Evolutionary conservation across 2,329 filamentous ascomycete species (phyloP).

Genomic region (Trichophyton mentagrophytes): DNA sequence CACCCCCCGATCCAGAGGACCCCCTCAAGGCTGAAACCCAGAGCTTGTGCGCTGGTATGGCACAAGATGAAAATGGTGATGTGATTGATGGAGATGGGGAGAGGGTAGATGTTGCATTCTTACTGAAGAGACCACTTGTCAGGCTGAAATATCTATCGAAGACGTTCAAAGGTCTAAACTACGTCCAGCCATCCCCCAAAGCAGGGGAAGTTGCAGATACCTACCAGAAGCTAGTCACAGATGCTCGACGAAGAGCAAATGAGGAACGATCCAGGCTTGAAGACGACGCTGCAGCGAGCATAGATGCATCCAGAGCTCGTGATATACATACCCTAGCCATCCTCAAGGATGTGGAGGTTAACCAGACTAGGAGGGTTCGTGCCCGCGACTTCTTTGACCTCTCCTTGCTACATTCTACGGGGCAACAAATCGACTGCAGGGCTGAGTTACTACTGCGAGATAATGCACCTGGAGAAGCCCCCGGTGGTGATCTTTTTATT

Average conservation of each 20-base stretch:
- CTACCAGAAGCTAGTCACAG: conserved; percentile 62
- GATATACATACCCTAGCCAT: conserved; percentile 66
- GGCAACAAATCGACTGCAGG: conserved; percentile 77
- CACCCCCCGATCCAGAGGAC: conserved; percentile 58
- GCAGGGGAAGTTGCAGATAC: conserved; percentile 46
- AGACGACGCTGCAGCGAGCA: conserved; percentile 74
- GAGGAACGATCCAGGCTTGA: conserved; percentile 61
- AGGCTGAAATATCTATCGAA: conserved; percentile 79
- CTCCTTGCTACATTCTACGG: conserved; percentile 73
- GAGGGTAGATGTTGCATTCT: conserved; percentile 82
- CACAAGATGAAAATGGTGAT: conserved; percentile 48
- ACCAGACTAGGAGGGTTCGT: conserved; percentile 67
- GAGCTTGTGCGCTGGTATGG: conserved; percentile 41
- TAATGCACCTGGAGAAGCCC: conserved; percentile 52
- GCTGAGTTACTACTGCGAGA: conserved; percentile 80
- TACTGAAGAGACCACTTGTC: conserved; percentile 78
- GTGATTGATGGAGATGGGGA: conserved; percentile 64
- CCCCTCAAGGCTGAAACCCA: conserved; percentile 34
- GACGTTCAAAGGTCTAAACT: conserved; percentile 53
- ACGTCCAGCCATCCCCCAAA: conserved; percentile 34
- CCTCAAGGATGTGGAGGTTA: conserved; percentile 56
- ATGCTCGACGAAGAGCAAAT: conserved; percentile 59
- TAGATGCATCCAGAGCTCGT: conserved; percentile 67
- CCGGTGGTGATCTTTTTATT: conserved; percentile 74
- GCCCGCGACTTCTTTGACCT: conserved; percentile 85